phyloP scores from a whole-genome alignment of 371 early-diverging fungal genomes.

The Umbelopsis sp. region DNA sequence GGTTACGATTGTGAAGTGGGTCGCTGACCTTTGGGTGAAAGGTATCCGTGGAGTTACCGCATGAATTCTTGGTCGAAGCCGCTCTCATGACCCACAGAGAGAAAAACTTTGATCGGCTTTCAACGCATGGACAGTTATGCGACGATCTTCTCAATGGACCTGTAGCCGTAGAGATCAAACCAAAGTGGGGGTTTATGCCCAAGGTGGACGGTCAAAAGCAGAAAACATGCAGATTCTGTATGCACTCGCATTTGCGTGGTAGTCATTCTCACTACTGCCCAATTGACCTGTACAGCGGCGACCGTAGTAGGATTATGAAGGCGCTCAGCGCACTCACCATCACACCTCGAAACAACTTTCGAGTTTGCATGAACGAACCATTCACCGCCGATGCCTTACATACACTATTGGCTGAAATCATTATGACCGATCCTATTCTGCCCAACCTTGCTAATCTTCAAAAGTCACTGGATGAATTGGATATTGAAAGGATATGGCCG shows the following conservation, averaged over 20 bases:
- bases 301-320: slow-evolving; percentile 29
- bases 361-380: slow-evolving; percentile 6
- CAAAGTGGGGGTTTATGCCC: slow-evolving; percentile 68
- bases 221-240: slow-evolving; percentile 60
- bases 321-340: slow-evolving; percentile 36
- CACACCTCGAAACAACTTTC: slow-evolving; percentile 2
- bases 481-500: slow-evolving; percentile 46
- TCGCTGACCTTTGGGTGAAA: background rate
- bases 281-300: slow-evolving; percentile 55
- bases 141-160: background rate
- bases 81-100: slow-evolving; percentile 5
- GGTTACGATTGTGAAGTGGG: too few species aligned
- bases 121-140: background rate
- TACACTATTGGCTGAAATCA: slow-evolving; percentile 25
- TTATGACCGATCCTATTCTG: slow-evolving; percentile 47
- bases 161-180: slow-evolving; percentile 34
- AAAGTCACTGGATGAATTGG: slow-evolving; percentile 44
- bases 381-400: slow-evolving; percentile 4
- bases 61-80: slow-evolving; percentile 21
- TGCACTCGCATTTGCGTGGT: slow-evolving; percentile 51
- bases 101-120: background rate
- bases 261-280: slow-evolving; percentile 50
- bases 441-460: slow-evolving; percentile 40
- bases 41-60: background rate
- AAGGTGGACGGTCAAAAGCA: slow-evolving; percentile 31